phyloP scores from a whole-genome alignment of 2,329 filamentous ascomycete species.

The Pestalotiopsis sp. region DNA sequence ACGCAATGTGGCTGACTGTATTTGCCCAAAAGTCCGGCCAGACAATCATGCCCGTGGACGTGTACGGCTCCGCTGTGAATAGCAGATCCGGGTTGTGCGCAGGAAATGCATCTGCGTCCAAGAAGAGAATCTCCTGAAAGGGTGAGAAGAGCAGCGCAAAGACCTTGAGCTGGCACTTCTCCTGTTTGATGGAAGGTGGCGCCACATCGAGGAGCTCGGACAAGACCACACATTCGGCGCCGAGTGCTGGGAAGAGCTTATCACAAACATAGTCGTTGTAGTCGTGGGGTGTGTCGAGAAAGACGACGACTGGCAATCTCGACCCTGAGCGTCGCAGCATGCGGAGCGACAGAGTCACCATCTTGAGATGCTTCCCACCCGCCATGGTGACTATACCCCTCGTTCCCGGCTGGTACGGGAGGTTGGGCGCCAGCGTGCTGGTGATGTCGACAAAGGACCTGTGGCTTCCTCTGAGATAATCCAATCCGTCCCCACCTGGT shows the following conservation, averaged over 20 bases:
- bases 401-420: slow-evolving; percentile 34
- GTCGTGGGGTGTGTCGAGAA: slow-evolving; percentile 34
- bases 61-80: slow-evolving; percentile 55
- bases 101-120: slow-evolving; percentile 61
- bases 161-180: slow-evolving; percentile 58
- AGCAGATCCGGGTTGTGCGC: slow-evolving; percentile 39
- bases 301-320: slow-evolving; percentile 46
- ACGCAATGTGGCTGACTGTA: slow-evolving; percentile 45
- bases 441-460: slow-evolving; percentile 26
- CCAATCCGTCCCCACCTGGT: not conserved
- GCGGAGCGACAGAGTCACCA: slow-evolving; percentile 51
- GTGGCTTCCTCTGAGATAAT: slow-evolving; percentile 14
- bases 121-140: slow-evolving; percentile 60
- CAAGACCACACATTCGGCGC: slow-evolving; percentile 36
- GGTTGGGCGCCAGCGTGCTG: slow-evolving; percentile 31
- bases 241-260: slow-evolving; percentile 28
- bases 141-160: slow-evolving; percentile 60
- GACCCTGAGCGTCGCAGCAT: slow-evolving; percentile 55
- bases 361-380: slow-evolving; percentile 48
- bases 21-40: slow-evolving; percentile 60
- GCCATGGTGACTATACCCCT: slow-evolving; percentile 55
- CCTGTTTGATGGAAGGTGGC: slow-evolving; percentile 24
- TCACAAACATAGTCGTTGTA: slow-evolving; percentile 35
- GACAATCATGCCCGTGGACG: slow-evolving; percentile 52
- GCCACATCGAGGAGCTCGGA: slow-evolving; percentile 28